Conservation (phyloP, 306 rosid genomes). For the Pachyrhizus erosus region DNA sequence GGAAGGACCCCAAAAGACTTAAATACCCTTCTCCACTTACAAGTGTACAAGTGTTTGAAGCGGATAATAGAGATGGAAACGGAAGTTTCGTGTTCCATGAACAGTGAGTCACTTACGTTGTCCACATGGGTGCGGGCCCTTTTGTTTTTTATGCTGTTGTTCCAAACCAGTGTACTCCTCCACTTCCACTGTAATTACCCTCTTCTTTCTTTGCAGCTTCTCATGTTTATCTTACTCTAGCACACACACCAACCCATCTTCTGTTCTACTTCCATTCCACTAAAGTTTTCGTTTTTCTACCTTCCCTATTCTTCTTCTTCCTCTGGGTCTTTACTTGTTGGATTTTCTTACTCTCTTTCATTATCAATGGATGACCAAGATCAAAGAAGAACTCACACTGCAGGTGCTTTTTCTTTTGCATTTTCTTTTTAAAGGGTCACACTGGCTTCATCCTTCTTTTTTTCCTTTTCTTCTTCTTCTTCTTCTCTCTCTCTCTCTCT, state of each 20-base stretch:
- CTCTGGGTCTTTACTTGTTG: background rate
- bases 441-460: background rate
- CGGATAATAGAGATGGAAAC: background rate
- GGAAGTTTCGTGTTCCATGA: conserved; percentile 1
- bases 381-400: conserved; percentile 41
- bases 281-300: background rate
- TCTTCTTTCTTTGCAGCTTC: background rate
- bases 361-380: conserved; percentile 46
- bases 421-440: background rate
- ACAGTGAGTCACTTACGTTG: conserved; percentile 25
- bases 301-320: background rate
- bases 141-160: conserved; percentile 9
- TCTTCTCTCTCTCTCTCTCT: too few relatives aligned
- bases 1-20: background rate
- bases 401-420: conserved; percentile 37
- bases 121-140: conserved; percentile 45
- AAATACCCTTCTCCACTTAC: background rate
- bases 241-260: background rate
- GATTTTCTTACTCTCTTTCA: conserved; percentile 28
- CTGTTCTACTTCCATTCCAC: background rate
- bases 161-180: conserved; percentile 19
- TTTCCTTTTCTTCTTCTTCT: background rate
- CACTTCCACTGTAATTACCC: background rate
- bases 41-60: background rate
- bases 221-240: background rate